phyloP scores from a whole-genome alignment of 73 alveolate species.

The Uronychia binucleata region DNA sequence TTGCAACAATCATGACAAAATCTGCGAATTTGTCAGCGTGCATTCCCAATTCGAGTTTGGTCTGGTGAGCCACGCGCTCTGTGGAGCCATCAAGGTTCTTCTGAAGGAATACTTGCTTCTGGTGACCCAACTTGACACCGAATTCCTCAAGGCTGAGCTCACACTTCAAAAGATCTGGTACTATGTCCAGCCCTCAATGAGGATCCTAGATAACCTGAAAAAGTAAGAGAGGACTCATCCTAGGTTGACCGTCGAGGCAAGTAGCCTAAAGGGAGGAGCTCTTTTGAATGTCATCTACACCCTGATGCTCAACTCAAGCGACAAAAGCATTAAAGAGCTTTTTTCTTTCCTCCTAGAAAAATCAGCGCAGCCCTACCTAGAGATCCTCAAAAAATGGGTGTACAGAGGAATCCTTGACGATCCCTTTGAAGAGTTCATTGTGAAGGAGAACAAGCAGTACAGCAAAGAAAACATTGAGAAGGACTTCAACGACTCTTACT shows the following conservation, averaged over 20 bases:
- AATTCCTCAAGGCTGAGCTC: constrained; percentile 80
- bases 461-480: constrained; percentile 85
- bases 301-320: constrained; percentile 82
- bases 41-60: constrained; percentile 91
- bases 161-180: constrained; percentile 95
- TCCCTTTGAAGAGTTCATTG: constrained; percentile 94
- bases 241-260: constrained; percentile 71
- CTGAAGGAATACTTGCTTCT: constrained; percentile 89
- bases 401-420: constrained; percentile 93
- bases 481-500: constrained; percentile 88
- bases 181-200: constrained; percentile 86
- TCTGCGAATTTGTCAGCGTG: constrained; percentile 76
- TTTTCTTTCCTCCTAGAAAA: constrained; percentile 84
- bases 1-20: constrained; percentile 86
- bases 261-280: constrained; percentile 92
- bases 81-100: constrained; percentile 87
- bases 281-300: constrained; percentile 85
- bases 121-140: constrained; percentile 93
- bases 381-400: constrained; percentile 93
- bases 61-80: constrained; percentile 87
- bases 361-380: constrained; percentile 91
- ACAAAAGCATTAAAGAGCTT: constrained; percentile 79
- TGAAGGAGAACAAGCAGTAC: constrained; percentile 75
- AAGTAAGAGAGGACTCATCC: constrained; percentile 10
- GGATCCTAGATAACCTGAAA: constrained; percentile 88